Conservation (phyloP, 805 yeast species). For the Kazachstania kunashirensis region DNA sequence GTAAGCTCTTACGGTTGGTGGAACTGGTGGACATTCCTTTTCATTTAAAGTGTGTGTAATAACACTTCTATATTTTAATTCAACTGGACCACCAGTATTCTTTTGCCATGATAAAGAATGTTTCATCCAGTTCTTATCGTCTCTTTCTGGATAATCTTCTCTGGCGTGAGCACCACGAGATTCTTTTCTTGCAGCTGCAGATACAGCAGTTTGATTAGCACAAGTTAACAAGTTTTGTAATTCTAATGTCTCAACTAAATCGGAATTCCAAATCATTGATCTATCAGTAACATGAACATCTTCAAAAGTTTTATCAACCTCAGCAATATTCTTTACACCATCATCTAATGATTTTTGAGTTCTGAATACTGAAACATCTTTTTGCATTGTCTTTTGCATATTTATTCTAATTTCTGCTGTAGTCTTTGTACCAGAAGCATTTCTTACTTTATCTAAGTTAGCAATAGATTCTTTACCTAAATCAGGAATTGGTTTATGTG, state of each 20-base stretch:
- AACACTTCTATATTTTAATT: slow-evolving; percentile 78
- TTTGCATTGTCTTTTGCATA: slow-evolving; percentile 96
- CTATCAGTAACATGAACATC: slow-evolving; percentile 86
- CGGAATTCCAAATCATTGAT: slow-evolving; percentile 98
- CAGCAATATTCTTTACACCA: slow-evolving; percentile 73
- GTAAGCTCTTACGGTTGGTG: slow-evolving; percentile 94
- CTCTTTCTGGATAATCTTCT: slow-evolving; percentile 94
- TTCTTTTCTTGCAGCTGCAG: slow-evolving; percentile 93
- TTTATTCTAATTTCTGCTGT: slow-evolving; percentile 84
- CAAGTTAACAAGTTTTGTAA: slow-evolving; percentile 93
- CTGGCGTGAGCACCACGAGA: slow-evolving; percentile 99
- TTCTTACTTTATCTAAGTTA: slow-evolving; percentile 81
- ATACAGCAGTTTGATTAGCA: slow-evolving; percentile 89
- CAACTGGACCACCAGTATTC: slow-evolving; percentile 57
- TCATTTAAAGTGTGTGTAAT: slow-evolving; percentile 78
- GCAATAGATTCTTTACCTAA: slow-evolving; percentile 84
- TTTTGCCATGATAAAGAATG: slow-evolving; percentile 91
- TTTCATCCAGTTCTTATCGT: slow-evolving; percentile 95
- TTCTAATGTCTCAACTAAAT: slow-evolving; percentile 90
- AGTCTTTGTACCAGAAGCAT: slow-evolving; percentile 66
- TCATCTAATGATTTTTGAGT: slow-evolving; percentile 82
- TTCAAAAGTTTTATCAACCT: slow-evolving; percentile 62
- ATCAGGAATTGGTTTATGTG: slow-evolving; percentile 76
- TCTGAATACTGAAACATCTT: slow-evolving; percentile 94
- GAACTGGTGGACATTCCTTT: slow-evolving; percentile 87